Percentiles rank a stretch among this genome's conserved stretches.
These are phyloP conservation scores for Pseudozyma sp. DNA, from an alignment of 1,284 basidiomycete species.

Conservation along the genomic window DNA sequence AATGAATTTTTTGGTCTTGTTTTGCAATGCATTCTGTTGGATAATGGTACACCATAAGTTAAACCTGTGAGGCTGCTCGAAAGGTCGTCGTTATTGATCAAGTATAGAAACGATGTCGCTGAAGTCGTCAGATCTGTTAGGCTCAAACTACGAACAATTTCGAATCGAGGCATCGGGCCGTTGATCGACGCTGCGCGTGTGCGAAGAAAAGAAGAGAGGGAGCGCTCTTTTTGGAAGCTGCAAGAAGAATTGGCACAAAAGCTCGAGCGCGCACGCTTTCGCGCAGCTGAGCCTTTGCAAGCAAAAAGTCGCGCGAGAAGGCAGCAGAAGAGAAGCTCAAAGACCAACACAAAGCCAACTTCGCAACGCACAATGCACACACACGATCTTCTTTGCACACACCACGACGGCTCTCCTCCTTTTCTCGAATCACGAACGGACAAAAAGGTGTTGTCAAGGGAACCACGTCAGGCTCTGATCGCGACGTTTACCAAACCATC, in stretches of 20 bases:
- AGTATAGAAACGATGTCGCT: not conserved
- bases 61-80: too few relatives aligned
- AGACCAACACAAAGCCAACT: slow-evolving; percentile 34
- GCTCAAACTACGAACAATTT: not conserved
- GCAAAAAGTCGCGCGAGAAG: slow-evolving; percentile 37
- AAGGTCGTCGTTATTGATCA: too few relatives aligned
- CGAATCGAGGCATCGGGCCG: not conserved
- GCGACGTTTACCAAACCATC: too few relatives aligned
- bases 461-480: too few relatives aligned
- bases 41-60: too few relatives aligned
- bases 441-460: too few relatives aligned
- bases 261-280: slow-evolving; percentile 9
- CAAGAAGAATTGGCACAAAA: slow-evolving; percentile 33
- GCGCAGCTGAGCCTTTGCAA: slow-evolving; percentile 8
- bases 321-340: slow-evolving; percentile 26
- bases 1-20: not conserved
- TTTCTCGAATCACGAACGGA: too few relatives aligned
- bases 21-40: not conserved
- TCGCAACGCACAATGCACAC: too few relatives aligned
- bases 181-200: slow-evolving; percentile 12
- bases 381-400: too few relatives aligned
- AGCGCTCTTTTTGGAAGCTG: slow-evolving; percentile 30
- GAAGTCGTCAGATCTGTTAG: not conserved
- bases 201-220: not conserved
- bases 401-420: too few relatives aligned